Base-by-base conservation (phyloP, 345 rosid genomes). In the Lumnitzera littorea region DNA sequence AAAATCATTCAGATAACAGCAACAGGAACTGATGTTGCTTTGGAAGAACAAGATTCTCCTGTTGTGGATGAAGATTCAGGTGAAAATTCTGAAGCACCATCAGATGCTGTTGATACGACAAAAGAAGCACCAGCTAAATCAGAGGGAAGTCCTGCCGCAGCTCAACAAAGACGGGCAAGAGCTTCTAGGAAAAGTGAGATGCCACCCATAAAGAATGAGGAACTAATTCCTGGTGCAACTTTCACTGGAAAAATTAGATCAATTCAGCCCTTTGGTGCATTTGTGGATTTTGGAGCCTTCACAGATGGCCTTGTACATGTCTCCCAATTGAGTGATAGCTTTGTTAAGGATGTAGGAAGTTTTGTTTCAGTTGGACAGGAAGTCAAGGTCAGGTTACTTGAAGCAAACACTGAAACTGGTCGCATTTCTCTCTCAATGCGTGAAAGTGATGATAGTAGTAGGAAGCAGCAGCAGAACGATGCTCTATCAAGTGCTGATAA, bases 201-300 rank as follows among this genome's bases (percentile, higher is more conserved):
- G 96, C 96, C 94, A 0, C 71, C 90, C 15, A 79, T 92, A 66
- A 87, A 81, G 76, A 74, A 87, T 56, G 96, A 92, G 73, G 97
- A 89, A 51, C 77, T 87, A 27, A 56, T 85, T 69, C 74, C 81
- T 55, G 98, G 98, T 51, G 91, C 91, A 43, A 74, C 68, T 12
- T 92, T 87, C 72, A 87, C 84, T 51, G 96, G 96, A 61, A 89
- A 89, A 89, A 90, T 92, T 58, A 78, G 79, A 67, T 87, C 98
- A 1, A 80, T 89, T 62, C 96, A 92, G 73, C 96, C 96, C 56
- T 92, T 92, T 77, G 98, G 96, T 58, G 94, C 98, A 56, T 87
- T 92, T 51, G 76, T 89, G 57, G 83, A 80, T 71, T 82, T 89
- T 60, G 96, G 98, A 66, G 94, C 98, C 47, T 92, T 87, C 75